phyloP scores from a whole-genome alignment of 768 basidiomycete genomes.

The Mycena rosella region DNA sequence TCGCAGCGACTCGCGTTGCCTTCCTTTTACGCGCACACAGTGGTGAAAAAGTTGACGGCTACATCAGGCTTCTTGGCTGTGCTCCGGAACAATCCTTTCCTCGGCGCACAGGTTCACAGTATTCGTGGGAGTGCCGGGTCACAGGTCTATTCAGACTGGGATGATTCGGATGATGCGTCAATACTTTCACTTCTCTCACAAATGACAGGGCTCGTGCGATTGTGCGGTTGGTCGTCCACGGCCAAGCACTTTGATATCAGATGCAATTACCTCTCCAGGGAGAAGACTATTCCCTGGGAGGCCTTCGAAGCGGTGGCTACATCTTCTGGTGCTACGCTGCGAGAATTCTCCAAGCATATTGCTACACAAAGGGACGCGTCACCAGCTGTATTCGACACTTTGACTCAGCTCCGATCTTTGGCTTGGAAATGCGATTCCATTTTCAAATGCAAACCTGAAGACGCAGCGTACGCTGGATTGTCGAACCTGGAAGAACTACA shows the following conservation, averaged over 20 bases:
- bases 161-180: not conserved
- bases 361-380: not conserved
- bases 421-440: not conserved
- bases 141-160: not conserved
- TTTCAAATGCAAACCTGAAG: not conserved
- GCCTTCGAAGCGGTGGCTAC: constrained; percentile 5
- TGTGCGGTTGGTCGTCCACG: not conserved
- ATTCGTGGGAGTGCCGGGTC: not conserved
- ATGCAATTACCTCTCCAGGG: not conserved
- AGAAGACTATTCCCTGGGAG: not conserved
- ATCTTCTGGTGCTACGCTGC: not conserved
- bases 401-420: not conserved
- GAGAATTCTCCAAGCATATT: not conserved
- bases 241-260: not conserved
- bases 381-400: not conserved
- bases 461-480: not conserved
- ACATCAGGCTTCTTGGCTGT: not conserved
- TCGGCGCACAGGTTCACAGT: constrained; percentile 5
- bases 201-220: constrained; percentile 9
- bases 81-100: not conserved
- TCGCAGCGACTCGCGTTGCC: constrained; percentile 13
- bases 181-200: not conserved
- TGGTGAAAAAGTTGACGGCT: not conserved
- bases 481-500: constrained; percentile 5
- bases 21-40: not conserved